Percentiles rank a stretch among this genome's conserved stretches.
These are phyloP conservation scores for Talaromyces albobiverticillius DNA, from an alignment of 2,329 filamentous ascomycete genomes.

Conservation along the genomic window DNA sequence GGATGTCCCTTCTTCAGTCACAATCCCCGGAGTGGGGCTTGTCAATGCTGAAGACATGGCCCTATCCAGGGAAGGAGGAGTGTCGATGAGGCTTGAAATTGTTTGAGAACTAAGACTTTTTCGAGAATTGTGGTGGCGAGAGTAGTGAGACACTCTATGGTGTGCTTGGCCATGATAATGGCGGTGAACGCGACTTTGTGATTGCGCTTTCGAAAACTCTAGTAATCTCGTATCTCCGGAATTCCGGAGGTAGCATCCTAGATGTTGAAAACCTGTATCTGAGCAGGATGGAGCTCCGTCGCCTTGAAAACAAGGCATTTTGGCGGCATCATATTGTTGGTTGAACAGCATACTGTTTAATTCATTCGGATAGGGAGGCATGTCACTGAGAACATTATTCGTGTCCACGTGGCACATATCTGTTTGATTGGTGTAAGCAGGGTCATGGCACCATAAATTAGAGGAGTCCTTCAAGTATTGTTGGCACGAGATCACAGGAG, in stretches of 20 bases:
- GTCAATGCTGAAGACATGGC: slow-evolving; percentile 34
- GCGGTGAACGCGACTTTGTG: slow-evolving; percentile 23
- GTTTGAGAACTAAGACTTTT: slow-evolving; percentile 37
- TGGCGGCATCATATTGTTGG: slow-evolving; percentile 13
- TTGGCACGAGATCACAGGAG: slow-evolving; percentile 3
- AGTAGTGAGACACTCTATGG: slow-evolving; percentile 34
- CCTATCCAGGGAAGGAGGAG: slow-evolving; percentile 34
- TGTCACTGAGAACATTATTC: slow-evolving; percentile 35
- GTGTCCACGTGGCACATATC: slow-evolving; percentile 32
- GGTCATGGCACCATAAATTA: slow-evolving; percentile 21
- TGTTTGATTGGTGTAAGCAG: slow-evolving; percentile 24
- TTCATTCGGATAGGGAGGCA: slow-evolving; percentile 13
- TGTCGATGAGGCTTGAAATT: slow-evolving; percentile 35
- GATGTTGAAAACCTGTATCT: slow-evolving; percentile 30
- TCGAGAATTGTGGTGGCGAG: slow-evolving; percentile 34
- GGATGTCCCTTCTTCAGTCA: slow-evolving; percentile 28
- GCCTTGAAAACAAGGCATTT: slow-evolving; percentile 21
- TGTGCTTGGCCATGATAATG: slow-evolving; percentile 31
- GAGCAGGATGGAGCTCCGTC: slow-evolving; percentile 28
- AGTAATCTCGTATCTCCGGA: slow-evolving; percentile 16
- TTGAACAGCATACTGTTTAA: slow-evolving; percentile 7
- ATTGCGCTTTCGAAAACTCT: slow-evolving; percentile 25
- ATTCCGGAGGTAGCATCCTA: slow-evolving; percentile 28
- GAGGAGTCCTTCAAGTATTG: slow-evolving; percentile 29
- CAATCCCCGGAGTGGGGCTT: slow-evolving; percentile 29